Conservation (phyloP, 1,284 basidiomycete genomes). For the Cryptococcus hybrid region DNA sequence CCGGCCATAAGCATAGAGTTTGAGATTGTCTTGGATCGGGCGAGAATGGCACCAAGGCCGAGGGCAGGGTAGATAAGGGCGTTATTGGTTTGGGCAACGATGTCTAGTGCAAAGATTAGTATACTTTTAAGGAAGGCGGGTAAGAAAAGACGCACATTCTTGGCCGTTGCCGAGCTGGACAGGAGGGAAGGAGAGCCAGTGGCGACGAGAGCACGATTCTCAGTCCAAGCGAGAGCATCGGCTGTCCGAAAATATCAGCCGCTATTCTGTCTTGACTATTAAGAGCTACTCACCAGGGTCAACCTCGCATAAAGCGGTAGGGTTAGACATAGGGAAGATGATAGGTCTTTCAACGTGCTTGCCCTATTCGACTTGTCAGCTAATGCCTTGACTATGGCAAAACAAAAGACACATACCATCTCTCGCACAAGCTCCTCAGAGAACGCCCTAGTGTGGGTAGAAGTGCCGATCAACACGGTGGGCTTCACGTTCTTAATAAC, state of each 20-base stretch:
- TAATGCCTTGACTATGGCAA: neutral
- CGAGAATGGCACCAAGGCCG: constrained; percentile 67
- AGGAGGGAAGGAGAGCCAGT: constrained; percentile 78
- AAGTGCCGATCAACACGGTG: constrained; percentile 80
- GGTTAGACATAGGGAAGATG: constrained; percentile 81
- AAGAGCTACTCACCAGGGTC: constrained; percentile 52
- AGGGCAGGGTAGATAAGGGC: constrained; percentile 77
- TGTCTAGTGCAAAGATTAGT: constrained; percentile 18
- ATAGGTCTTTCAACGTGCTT: constrained; percentile 69
- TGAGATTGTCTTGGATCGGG: constrained; percentile 62
- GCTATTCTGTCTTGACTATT: too few relatives aligned
- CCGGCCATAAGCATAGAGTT: constrained; percentile 72
- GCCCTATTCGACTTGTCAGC: constrained; percentile 33
- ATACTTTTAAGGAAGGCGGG: neutral
- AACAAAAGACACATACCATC: constrained; percentile 61
- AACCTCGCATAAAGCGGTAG: constrained; percentile 71
- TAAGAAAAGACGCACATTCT: constrained; percentile 22
- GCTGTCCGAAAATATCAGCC: neutral
- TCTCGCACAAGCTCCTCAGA: constrained; percentile 65
- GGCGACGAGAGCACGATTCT: constrained; percentile 69
- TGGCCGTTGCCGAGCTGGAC: constrained; percentile 59
- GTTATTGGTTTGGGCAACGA: constrained; percentile 53
- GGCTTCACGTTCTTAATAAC: constrained; percentile 67
- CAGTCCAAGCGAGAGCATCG: constrained; percentile 60
- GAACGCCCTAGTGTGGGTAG: constrained; percentile 76